phyloP scores from a whole-genome alignment of 345 rosid genomes.

The Eucalyptus melliodora region DNA sequence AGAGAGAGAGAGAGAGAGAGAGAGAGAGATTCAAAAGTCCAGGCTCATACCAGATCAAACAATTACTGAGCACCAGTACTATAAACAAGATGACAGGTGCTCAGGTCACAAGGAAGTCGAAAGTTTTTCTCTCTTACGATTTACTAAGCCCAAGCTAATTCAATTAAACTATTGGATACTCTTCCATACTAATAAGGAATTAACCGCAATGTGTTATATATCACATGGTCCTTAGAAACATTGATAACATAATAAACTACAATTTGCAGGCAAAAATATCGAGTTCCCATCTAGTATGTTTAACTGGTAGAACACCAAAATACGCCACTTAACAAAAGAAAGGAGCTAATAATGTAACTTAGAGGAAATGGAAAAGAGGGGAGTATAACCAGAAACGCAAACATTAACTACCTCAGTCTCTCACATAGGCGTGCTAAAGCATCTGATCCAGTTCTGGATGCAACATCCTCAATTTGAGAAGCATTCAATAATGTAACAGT shows the following conservation, averaged over 20 bases:
- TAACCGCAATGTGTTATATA: neutral
- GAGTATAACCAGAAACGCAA: neutral
- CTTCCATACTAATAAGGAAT: neutral
- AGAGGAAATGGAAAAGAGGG: neutral
- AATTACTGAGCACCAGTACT: neutral
- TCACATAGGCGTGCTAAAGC: conserved; percentile 90
- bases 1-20: neutral
- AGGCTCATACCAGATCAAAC: neutral
- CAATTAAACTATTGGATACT: neutral
- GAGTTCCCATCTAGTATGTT: neutral
- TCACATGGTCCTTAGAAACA: neutral
- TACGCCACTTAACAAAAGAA: neutral
- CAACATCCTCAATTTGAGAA: conserved; percentile 68
- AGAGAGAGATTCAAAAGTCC: neutral
- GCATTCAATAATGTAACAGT: conserved; percentile 60
- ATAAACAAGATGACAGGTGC: neutral
- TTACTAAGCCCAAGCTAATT: neutral
- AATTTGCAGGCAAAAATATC: neutral
- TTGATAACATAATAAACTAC: neutral
- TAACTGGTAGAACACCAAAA: neutral
- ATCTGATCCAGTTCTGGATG: conserved; percentile 71
- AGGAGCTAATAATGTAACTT: neutral
- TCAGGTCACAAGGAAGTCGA: neutral
- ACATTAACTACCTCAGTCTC: conserved; percentile 52
- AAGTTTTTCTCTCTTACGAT: neutral